phyloP scores from a whole-genome alignment of 495 filamentous ascomycete species.

The Aspergillus panamensis region DNA sequence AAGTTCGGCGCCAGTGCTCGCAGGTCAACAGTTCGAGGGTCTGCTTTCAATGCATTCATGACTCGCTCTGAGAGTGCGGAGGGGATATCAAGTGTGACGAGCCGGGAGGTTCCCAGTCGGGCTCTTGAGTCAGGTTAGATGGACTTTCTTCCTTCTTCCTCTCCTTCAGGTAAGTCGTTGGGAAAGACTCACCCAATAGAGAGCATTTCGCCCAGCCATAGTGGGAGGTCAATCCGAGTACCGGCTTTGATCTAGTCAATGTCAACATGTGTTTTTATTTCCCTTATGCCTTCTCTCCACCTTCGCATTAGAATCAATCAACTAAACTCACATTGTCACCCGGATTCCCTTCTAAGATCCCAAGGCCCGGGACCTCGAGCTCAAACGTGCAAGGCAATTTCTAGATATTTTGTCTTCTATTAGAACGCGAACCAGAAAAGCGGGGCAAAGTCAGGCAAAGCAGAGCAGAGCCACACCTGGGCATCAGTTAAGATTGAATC shows the following conservation, averaged over 20 bases:
- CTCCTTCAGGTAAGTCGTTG: background rate
- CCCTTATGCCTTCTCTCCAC: background rate
- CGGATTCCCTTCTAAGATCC: constrained; percentile 78
- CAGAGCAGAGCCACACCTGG: constrained; percentile 55
- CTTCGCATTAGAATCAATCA: background rate
- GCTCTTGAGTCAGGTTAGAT: constrained; percentile 27
- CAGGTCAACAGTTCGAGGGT: constrained; percentile 80
- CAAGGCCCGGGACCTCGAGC: constrained; percentile 79
- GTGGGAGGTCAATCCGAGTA: constrained; percentile 74
- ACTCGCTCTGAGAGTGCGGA: constrained; percentile 73
- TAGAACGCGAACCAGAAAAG: background rate
- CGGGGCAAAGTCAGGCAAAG: background rate
- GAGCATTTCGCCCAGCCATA: constrained; percentile 98
- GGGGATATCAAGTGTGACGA: constrained; percentile 81
- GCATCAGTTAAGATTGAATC: constrained; percentile 91
- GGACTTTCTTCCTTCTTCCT: background rate
- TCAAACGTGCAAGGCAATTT: constrained; percentile 96
- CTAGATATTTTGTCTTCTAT: constrained; percentile 37
- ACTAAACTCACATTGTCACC: constrained; percentile 52
- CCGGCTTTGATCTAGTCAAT: constrained; percentile 66
- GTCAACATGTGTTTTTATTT: background rate
- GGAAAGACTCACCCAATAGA: constrained; percentile 61
- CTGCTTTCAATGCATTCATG: constrained; percentile 85
- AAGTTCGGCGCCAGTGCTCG: constrained; percentile 79
- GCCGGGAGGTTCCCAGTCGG: constrained; percentile 54